Percentiles rank a stretch among this genome's conserved stretches.
Evolutionary conservation across 1,139 yeast species (phyloP).

Genomic region (Suhomyces atakaporum): DNA sequence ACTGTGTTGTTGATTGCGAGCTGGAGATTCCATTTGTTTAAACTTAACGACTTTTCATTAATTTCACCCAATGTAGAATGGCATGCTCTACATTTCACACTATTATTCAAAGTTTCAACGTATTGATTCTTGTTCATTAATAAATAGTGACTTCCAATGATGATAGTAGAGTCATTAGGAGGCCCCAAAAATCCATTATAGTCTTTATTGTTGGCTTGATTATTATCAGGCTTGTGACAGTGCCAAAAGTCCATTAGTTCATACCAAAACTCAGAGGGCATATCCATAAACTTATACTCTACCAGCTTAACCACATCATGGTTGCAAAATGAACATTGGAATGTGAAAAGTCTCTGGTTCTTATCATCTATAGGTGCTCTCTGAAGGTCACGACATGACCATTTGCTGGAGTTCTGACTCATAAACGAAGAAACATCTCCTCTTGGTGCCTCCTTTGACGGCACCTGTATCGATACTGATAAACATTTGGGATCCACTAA

Average conservation of each 20-base stretch:
- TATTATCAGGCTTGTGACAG: slow-evolving; percentile 77
- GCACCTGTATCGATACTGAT: slow-evolving; percentile 6
- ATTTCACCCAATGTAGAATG: slow-evolving; percentile 34
- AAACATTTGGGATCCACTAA: slow-evolving; percentile 6
- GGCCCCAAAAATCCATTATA: slow-evolving; percentile 51
- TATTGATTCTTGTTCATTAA: slow-evolving; percentile 35
- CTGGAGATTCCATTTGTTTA: slow-evolving; percentile 63
- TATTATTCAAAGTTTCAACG: slow-evolving; percentile 7
- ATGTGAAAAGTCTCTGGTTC: slow-evolving; percentile 31
- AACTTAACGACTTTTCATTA: slow-evolving; percentile 27
- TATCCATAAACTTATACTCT: slow-evolving; percentile 48
- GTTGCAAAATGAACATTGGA: slow-evolving; percentile 39
- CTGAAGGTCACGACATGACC: slow-evolving; percentile 45
- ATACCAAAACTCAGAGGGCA: slow-evolving; percentile 94
- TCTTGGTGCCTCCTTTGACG: slow-evolving; percentile 9
- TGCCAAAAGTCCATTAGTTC: slow-evolving; percentile 99
- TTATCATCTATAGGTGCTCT: slow-evolving; percentile 27
- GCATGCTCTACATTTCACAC: slow-evolving; percentile 35
- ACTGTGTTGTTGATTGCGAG: slow-evolving; percentile 23
- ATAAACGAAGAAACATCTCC: slow-evolving; percentile 6
- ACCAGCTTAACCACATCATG: slow-evolving; percentile 29
- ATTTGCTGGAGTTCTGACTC: slow-evolving; percentile 18
- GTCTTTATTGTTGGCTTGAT: slow-evolving; percentile 21
- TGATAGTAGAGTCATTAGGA: slow-evolving; percentile 33
- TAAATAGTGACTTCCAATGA: slow-evolving; percentile 63